Conservation (phyloP, 305 asterid genomes). For the Fraxinus paxiana region DNA sequence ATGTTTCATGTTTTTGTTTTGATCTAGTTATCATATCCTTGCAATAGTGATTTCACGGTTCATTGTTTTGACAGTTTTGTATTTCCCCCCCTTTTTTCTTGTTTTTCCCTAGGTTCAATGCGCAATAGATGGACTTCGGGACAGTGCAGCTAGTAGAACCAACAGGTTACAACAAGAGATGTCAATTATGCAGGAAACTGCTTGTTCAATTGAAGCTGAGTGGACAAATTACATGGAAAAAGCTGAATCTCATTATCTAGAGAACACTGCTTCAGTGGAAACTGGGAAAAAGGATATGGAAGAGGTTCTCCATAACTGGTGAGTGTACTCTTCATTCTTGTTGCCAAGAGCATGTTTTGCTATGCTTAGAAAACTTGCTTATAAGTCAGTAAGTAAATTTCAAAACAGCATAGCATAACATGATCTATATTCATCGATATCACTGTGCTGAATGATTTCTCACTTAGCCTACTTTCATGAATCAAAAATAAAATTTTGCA, state of each 20-base stretch:
- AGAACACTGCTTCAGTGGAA: conserved; percentile 54
- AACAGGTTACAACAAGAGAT: conserved; percentile 49
- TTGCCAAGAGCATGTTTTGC: not conserved
- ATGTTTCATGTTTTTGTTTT: not conserved
- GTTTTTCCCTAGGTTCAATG: conserved; percentile 50
- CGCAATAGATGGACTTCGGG: conserved; percentile 52
- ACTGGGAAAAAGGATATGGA: conserved; percentile 48
- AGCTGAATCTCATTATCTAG: conserved; percentile 43
- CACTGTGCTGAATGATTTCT: not conserved
- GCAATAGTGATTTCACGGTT: not conserved
- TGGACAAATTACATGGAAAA: conserved; percentile 31
- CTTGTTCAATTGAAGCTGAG: conserved; percentile 41
- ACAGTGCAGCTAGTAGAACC: conserved; percentile 47
- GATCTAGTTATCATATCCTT: not conserved
- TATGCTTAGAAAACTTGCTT: conserved; percentile 25
- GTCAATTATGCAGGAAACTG: conserved; percentile 48
- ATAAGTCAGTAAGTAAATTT: not conserved
- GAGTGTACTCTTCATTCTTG: not conserved
- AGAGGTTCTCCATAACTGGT: conserved; percentile 60
- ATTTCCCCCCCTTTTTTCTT: not conserved
- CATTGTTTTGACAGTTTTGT: not conserved
- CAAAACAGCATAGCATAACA: not conserved
- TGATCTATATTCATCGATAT: not conserved
- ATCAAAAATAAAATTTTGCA: conserved; percentile 29
- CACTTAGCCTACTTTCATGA: not conserved